Evolutionary conservation across 352 stramenopile genomes (phyloP), one percentile per base, ranked within the genome.

Genomic region (Aphanomyces astaci): DNA sequence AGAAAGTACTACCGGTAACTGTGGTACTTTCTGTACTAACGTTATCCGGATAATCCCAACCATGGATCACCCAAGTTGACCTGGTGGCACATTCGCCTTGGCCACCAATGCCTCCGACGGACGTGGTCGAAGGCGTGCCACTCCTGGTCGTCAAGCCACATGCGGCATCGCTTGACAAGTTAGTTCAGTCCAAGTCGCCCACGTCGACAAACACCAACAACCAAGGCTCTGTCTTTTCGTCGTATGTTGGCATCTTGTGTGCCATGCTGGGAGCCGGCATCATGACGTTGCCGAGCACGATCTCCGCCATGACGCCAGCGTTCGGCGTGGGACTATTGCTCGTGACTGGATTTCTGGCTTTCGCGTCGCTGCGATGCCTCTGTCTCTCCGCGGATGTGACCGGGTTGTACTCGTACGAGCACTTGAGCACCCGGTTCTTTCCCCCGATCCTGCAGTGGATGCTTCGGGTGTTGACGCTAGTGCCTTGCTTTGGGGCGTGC

Each of bases 181-280:
- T n/a, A n/a, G n/a, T n/a, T n/a, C n/a, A n/a, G n/a, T n/a, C n/a
- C n/a, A n/a, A n/a, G n/a, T n/a, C n/a, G n/a, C n/a, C n/a, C n/a
- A n/a, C n/a, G n/a, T n/a, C n/a, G n/a, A n/a, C n/a, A n/a, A n/a
- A n/a, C n/a, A n/a, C n/a, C n/a, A n/a, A 7, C 36, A 7, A 43
- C 36, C 45, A 53, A 27, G 45, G 45, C 45, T 27, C 45, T n/a
- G 24, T 53, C 22, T n/a, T n/a, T 25, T 90, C 82, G 70, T 85
- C 81, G 3, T 92, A 85, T 55, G 72, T 92, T 43, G 84, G 82
- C 0, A 75, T 92, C 15, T 81, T 82, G 30, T 88, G 82, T 30
- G 90, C 84, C 49, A 92, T 92, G 84, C 90, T 86, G 70, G 82
- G 82, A n/a, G 79, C 84, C n/a, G 83, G 77, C 55, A 84, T 92